Evolutionary conservation across 306 rosid species (phyloP).

Genomic region (Crataegus laevigata): DNA sequence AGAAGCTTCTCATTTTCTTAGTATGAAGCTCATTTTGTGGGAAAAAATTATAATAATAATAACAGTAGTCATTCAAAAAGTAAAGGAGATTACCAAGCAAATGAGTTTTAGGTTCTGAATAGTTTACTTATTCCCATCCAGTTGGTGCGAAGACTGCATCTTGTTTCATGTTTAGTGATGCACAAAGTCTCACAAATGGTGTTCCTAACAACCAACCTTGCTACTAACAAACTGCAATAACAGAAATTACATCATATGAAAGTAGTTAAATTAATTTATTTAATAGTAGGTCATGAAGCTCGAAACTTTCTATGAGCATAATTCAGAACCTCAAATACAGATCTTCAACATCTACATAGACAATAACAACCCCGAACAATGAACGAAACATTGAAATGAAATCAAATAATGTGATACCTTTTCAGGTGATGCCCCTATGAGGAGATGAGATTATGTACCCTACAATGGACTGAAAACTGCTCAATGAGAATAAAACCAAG

Average conservation of each 20-base stretch:
- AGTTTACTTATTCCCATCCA: slow-evolving; percentile 29
- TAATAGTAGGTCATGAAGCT: too few relatives aligned
- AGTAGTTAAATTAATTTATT: not conserved
- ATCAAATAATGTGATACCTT: not conserved
- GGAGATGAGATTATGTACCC: not conserved
- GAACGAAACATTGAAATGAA: not conserved
- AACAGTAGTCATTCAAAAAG: not conserved
- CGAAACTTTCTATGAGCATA: not conserved
- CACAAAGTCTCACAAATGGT: slow-evolving; percentile 4
- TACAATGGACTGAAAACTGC: not conserved
- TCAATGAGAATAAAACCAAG: not conserved
- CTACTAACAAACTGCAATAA: slow-evolving; percentile 6
- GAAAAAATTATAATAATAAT: not conserved
- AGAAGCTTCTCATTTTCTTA: slow-evolving; percentile 17
- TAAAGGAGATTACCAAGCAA: slow-evolving; percentile 28
- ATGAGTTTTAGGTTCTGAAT: slow-evolving; percentile 31
- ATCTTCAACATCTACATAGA: not conserved
- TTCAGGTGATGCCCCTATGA: not conserved
- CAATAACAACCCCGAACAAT: not conserved
- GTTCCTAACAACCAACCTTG: slow-evolving; percentile 16
- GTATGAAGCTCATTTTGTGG: slow-evolving; percentile 6
- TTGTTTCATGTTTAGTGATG: slow-evolving; percentile 43
- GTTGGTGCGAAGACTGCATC: slow-evolving; percentile 43
- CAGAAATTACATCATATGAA: not conserved
- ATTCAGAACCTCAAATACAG: not conserved